Conservation (phyloP, 768 basidiomycete genomes). For the Boletus sensibilis region DNA sequence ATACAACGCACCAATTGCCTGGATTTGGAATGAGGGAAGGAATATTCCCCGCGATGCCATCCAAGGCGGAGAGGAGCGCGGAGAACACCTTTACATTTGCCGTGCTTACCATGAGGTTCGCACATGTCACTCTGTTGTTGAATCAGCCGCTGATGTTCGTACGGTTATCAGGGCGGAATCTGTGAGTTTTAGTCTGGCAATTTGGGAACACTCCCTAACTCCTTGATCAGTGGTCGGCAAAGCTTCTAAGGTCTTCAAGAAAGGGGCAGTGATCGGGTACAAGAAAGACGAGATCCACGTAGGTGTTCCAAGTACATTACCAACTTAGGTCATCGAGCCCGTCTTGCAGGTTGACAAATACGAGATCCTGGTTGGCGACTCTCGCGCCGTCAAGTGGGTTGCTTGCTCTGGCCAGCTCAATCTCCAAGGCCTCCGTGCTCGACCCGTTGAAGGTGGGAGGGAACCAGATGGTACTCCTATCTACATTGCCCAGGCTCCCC, state of each 20-base stretch:
- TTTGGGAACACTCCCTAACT: not conserved
- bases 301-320: conserved; percentile 12
- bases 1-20: conserved; percentile 50
- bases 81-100: conserved; percentile 53
- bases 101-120: conserved; percentile 59
- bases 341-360: conserved; percentile 53
- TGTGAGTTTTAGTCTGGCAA: conserved; percentile 36
- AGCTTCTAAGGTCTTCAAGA: conserved; percentile 53
- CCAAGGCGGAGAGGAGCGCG: conserved; percentile 53
- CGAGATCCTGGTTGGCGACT: conserved; percentile 70
- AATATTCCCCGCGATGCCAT: conserved; percentile 60
- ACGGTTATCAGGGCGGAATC: conserved; percentile 46
- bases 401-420: conserved; percentile 45
- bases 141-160: conserved; percentile 3
- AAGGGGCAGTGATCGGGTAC: conserved; percentile 66
- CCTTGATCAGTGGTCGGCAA: conserved; percentile 58
- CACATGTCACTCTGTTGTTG: not conserved
- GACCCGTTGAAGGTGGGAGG: conserved; percentile 65
- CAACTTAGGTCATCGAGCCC: not conserved
- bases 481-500: conserved; percentile 58
- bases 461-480: conserved; percentile 61
- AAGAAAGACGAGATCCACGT: conserved; percentile 59
- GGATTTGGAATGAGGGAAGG: conserved; percentile 61
- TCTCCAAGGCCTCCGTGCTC: conserved; percentile 40
- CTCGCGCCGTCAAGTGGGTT: conserved; percentile 59